Percentiles rank a stretch among this genome's conserved stretches.
phyloP scores from a whole-genome alignment of 805 yeast species.

The Kodamaea hsintzibuensis region DNA sequence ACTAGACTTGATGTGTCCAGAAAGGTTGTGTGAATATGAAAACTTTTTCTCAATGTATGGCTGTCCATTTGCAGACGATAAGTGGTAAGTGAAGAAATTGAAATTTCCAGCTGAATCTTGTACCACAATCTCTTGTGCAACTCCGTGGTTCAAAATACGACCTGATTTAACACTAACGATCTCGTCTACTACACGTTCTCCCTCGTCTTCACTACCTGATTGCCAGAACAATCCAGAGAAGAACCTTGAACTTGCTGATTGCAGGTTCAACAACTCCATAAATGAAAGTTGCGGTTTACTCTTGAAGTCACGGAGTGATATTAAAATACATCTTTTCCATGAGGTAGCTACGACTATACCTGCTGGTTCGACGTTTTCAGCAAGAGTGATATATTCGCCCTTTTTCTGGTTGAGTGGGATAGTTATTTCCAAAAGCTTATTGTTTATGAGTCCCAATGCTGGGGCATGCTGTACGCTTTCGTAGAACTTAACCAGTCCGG shows the following conservation, averaged over 20 bases:
- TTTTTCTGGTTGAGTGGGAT: conserved; percentile 31
- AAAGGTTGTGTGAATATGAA: conserved; percentile 34
- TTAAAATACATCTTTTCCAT: conserved; percentile 60
- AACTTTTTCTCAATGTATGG: conserved; percentile 26
- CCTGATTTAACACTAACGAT: conserved; percentile 63
- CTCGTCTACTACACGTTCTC: conserved; percentile 11
- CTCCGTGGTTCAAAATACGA: conserved; percentile 45
- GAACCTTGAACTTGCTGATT: conserved; percentile 4
- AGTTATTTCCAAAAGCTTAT: conserved; percentile 43
- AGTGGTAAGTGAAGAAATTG: conserved; percentile 28
- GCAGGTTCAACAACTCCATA: conserved; percentile 27
- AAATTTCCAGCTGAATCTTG: conserved; percentile 35
- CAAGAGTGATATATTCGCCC: conserved; percentile 58
- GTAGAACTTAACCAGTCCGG: conserved; percentile 66
- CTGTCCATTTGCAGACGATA: conserved; percentile 28
- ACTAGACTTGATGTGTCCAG: conserved; percentile 27
- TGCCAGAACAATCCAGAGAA: conserved; percentile 11
- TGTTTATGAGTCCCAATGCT: conserved; percentile 56
- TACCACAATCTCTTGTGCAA: conserved; percentile 34
- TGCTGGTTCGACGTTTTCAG: conserved; percentile 67
- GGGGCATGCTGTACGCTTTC: conserved; percentile 75
- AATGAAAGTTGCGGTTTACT: conserved; percentile 57
- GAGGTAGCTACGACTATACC: conserved; percentile 75
- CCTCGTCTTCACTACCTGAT: conserved; percentile 8
- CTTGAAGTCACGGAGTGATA: conserved; percentile 64